Evolutionary conservation across 2,329 filamentous ascomycete species (phyloP), one percentile per base, ranked within the genome.

Genomic region (Colletotrichum higginsianum): DNA sequence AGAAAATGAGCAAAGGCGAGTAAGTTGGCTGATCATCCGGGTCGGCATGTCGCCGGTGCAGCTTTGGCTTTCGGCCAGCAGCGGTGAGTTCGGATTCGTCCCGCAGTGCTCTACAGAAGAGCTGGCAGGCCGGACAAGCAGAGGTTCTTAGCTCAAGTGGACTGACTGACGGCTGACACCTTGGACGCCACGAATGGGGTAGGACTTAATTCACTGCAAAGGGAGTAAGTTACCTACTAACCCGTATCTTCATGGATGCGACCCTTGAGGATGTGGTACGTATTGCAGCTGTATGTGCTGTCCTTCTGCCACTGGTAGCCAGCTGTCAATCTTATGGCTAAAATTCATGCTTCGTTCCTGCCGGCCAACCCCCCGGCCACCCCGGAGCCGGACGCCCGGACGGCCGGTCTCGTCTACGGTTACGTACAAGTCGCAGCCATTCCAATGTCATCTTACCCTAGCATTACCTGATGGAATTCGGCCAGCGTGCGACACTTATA

Each of bases 51-150:
- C 56, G 23, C 21, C 64, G 46, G 46, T 50, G 63, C 55, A 42
- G 42, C 46, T 66, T 50, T 61, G 55, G 35, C 30, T 52, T 63
- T 68, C 61, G 60, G 66, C 50, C 66, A 68, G 53, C 60, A 58
- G 66, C 58, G 66, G 66, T 68, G 66, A 65, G 66, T 65, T 68
- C 66, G 66, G 65, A 63, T 62, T 58, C 49, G 58, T 67, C 49
- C 65, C 65, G 58, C 58, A n/a, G 49, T 11, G 35, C 35, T 38
- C 35, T 38, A 9, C 49, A 53, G 61, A 42, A 23, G 21, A 30
- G 46, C n/a, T 42, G 35, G 46, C 12, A 47, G n/a, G 58, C 44
- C 58, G 18, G 44, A 11, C 30, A 35, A 16, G 18, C 2, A n/a
- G 16, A 30, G 11, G n/a, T 38, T n/a, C 21, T 38, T 16, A 35